Evolutionary conservation across 2,329 filamentous ascomycete genomes (phyloP), one percentile per base, ranked within the genome.

Genomic region (Rhinocladiella similis): DNA sequence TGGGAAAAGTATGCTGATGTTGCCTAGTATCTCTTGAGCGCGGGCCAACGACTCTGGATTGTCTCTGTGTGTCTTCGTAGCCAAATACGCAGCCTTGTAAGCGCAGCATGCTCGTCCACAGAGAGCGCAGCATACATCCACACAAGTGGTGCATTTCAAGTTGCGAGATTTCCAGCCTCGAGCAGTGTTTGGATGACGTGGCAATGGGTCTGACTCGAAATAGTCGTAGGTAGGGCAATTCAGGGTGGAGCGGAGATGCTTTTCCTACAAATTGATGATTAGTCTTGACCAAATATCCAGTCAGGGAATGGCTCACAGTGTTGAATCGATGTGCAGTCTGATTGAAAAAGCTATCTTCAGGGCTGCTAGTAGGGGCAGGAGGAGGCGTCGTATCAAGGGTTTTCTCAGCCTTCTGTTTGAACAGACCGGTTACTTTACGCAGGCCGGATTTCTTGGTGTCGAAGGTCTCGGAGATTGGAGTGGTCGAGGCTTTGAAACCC

Each of bases 71-170:
- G 54, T 50, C 13, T 62, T 55, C 1, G 61, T 36, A 3, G 58
- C 59, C 14, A 60, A 47, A 16, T 63, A 52, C 19, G 61, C 53
- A 35, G 65, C 60, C 53, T 64, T 58, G 50, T 64, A 69, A n/a
- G 70, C 63, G 51, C 72, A 73, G 59, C 72, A 73, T 7, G 67
- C 51, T 14, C 53, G 60, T 16, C 59, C 56, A 51, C 71, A 73
- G 45, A 66, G 39, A 9, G 66, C 63, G 51, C 71, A 73, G 36
- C 50, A 51, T 7, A 54, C 16, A 25, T 63, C 65, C 10, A 50
- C 29, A 50, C 70, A 73, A 20, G 52, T 59, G 3, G 63, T 66
- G 60, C 71, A 73, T 42, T 65, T 63, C 16, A 72, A 64, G 48
- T 72, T 72, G 56, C 60, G 69, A 13, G 64, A 64, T 45, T 65